phyloP scores from a whole-genome alignment of 2,329 filamentous ascomycete genomes.

The Lachnellula arida region DNA sequence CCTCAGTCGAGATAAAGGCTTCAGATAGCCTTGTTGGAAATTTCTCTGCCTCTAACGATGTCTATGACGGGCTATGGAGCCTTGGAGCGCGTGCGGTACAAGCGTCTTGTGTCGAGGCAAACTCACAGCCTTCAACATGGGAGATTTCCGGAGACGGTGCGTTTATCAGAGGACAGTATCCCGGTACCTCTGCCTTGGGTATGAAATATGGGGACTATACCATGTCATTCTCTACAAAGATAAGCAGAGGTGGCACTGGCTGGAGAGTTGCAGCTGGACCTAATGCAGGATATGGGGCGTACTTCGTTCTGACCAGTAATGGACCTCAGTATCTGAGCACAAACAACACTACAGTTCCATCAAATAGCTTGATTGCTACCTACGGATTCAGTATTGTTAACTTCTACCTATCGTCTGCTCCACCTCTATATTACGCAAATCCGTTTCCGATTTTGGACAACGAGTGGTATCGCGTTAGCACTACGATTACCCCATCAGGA shows the following conservation, averaged over 20 bases:
- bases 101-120: conserved; percentile 35
- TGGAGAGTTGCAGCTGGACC: conserved; percentile 30
- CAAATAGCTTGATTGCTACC: conserved; percentile 34
- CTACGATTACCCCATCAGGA: conserved; percentile 27
- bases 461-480: conserved; percentile 37
- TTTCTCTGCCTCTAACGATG: conserved; percentile 29
- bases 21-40: conserved; percentile 27
- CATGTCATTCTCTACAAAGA: conserved; percentile 35
- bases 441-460: conserved; percentile 30
- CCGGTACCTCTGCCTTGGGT: conserved; percentile 27
- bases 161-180: conserved; percentile 33
- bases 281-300: too few species aligned
- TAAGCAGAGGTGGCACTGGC: conserved; percentile 36
- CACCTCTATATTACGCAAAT: conserved; percentile 23
- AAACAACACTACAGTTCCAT: conserved; percentile 32
- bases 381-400: conserved; percentile 36
- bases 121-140: conserved; percentile 35
- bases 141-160: conserved; percentile 33
- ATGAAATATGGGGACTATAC: conserved; percentile 33
- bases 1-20: conserved; percentile 26
- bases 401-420: conserved; percentile 31
- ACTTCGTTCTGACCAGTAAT: conserved; percentile 15
- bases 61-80: conserved; percentile 35
- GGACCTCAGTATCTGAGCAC: conserved; percentile 31
- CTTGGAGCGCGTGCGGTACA: conserved; percentile 35